Percentiles rank a stretch among this genome's conserved stretches.
phyloP scores from a whole-genome alignment of 2,329 filamentous ascomycete genomes.

The Diaporthe capsici region DNA sequence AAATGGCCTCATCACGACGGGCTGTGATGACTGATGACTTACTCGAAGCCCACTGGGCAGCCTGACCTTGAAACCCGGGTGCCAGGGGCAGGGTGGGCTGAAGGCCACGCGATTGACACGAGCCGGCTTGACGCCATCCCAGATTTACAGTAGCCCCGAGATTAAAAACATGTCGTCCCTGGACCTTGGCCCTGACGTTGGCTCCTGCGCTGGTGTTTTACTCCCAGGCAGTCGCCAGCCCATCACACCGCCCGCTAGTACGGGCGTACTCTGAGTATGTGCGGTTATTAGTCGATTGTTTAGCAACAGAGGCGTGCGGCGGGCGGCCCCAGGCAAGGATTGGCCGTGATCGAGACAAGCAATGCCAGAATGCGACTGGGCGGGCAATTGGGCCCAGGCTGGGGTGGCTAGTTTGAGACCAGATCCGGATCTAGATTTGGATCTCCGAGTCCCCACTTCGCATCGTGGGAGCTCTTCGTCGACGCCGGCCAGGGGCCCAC shows the following conservation, averaged over 20 bases:
- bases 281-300: not conserved
- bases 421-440: constrained; percentile 37
- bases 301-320: constrained; percentile 1
- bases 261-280: not conserved
- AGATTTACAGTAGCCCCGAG: constrained; percentile 25
- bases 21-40: constrained; percentile 10
- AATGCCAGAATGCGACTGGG: constrained; percentile 32
- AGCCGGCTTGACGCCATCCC: constrained; percentile 34
- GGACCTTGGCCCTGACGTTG: not conserved
- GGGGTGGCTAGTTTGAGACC: constrained; percentile 27
- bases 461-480: constrained; percentile 12
- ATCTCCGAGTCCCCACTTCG: constrained; percentile 34
- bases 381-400: constrained; percentile 11
- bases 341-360: constrained; percentile 25
- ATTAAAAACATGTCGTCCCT: not conserved
- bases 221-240: not conserved
- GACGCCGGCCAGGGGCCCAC: not conserved
- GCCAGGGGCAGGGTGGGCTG: constrained; percentile 26
- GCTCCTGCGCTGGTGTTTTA: constrained; percentile 6
- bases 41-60: not conserved
- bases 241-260: not conserved
- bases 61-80: not conserved
- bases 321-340: not conserved
- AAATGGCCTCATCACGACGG: constrained; percentile 28
- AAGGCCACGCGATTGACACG: constrained; percentile 33